These are phyloP conservation scores for Colletotrichum tamarilloi DNA, from an alignment of 2,329 filamentous ascomycete genomes.

Conservation along the genomic window DNA sequence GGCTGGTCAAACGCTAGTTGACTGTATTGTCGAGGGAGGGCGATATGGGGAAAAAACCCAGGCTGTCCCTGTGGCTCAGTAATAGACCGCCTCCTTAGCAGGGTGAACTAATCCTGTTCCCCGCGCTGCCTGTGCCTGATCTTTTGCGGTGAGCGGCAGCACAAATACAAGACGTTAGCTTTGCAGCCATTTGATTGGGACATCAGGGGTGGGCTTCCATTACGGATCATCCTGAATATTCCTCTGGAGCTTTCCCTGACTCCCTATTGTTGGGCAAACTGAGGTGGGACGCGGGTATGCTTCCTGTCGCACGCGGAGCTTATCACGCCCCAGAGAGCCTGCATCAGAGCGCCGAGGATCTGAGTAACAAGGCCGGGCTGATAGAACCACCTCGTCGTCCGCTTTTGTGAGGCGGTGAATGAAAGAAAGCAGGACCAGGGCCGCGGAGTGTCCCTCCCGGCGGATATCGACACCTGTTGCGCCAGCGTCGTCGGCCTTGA, in stretches of 20 bases:
- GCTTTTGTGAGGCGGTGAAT: conserved; percentile 33
- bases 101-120: conserved; percentile 9
- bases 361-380: conserved; percentile 16
- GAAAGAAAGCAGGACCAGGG: conserved; percentile 5
- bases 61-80: conserved; percentile 32
- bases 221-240: conserved; percentile 11
- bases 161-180: conserved; percentile 12
- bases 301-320: conserved; percentile 35
- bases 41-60: conserved; percentile 23
- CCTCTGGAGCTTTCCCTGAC: conserved; percentile 5
- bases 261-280: conserved; percentile 1
- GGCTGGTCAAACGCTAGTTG: conserved; percentile 32
- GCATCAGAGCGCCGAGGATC: conserved; percentile 35
- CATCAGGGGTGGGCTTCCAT: conserved; percentile 4
- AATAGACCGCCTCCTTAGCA: conserved; percentile 31
- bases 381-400: conserved; percentile 21
- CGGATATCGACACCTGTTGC: conserved; percentile 24
- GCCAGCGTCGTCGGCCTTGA: conserved; percentile 2
- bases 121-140: conserved; percentile 27
- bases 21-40: conserved; percentile 8
- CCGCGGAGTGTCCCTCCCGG: conserved; percentile 10
- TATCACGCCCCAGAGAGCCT: conserved; percentile 25
- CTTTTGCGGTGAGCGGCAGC: conserved; percentile 30
- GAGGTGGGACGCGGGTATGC: conserved; percentile 25
- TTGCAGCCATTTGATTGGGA: conserved; percentile 15